Evolutionary conservation across 225 moss, liverwort and hornwort genomes (phyloP).

Genomic region (Takakia lepidozioides): DNA sequence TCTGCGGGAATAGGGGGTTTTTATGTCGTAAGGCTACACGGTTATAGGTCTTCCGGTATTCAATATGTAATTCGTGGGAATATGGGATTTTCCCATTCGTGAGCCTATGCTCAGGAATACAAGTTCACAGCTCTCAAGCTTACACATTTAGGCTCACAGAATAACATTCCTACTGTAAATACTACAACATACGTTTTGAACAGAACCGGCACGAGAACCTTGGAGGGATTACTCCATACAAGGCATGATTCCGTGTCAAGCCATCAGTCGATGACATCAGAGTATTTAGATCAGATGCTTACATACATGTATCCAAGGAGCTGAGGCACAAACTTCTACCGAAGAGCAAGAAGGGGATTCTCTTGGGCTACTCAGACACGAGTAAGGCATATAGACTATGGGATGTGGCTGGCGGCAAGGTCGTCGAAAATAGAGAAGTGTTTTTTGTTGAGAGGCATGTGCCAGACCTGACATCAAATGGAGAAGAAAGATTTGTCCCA

Average conservation of each 20-base stretch:
- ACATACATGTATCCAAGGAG: not conserved
- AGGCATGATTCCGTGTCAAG: not conserved
- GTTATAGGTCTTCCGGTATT: too few species aligned
- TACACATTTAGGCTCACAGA: too few species aligned
- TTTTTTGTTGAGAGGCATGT: too few species aligned
- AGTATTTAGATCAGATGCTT: not conserved
- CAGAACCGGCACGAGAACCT: not conserved
- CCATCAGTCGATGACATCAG: not conserved
- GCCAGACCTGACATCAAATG: too few species aligned
- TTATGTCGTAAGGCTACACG: too few species aligned
- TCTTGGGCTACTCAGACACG: slow-evolving; percentile 2
- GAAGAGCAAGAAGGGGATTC: not conserved
- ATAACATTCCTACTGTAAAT: too few species aligned
- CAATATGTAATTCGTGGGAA: too few species aligned
- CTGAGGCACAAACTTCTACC: not conserved
- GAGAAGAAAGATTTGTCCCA: too few species aligned
- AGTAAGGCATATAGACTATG: not conserved
- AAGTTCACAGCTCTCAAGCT: too few species aligned
- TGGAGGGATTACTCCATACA: not conserved
- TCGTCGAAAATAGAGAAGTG: not conserved
- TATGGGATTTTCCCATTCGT: too few species aligned
- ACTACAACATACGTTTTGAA: too few species aligned
- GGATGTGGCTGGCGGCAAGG: not conserved
- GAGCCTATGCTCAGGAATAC: not conserved
- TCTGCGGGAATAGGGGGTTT: too few species aligned